Conservation (phyloP, 1,284 basidiomycete genomes). For the Mycena sp. region DNA sequence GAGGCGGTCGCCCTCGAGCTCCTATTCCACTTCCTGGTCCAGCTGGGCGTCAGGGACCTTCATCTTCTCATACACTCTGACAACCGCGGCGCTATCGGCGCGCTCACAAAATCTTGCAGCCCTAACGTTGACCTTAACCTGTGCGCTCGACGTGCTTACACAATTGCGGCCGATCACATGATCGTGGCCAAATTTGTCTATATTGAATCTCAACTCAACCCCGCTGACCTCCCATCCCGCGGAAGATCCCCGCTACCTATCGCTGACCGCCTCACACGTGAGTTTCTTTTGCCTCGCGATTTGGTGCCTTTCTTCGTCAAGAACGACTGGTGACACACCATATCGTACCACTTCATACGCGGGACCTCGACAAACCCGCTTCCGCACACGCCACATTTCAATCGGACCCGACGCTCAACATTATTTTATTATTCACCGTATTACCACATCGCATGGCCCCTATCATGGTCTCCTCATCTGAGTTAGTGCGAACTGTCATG, state of each 20-base stretch:
- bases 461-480: too few species aligned
- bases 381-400: too few species aligned
- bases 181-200: slow-evolving; percentile 3
- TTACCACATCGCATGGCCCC: too few species aligned
- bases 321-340: too few species aligned
- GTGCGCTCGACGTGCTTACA: slow-evolving; percentile 1
- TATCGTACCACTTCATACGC: too few species aligned
- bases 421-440: too few species aligned
- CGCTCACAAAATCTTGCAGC: slow-evolving; percentile 32
- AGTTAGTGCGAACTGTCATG: too few species aligned
- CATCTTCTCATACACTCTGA: slow-evolving; percentile 37
- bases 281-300: not conserved
- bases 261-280: not conserved
- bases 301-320: too few species aligned
- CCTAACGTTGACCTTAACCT: slow-evolving; percentile 28
- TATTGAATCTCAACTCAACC: slow-evolving; percentile 7
- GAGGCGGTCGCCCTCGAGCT: slow-evolving; percentile 43
- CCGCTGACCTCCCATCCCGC: slow-evolving; percentile 10
- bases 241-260: not conserved
- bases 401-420: too few species aligned
- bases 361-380: too few species aligned
- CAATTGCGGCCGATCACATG: not conserved
- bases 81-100: slow-evolving; percentile 43
- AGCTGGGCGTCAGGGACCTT: not conserved
- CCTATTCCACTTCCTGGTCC: slow-evolving; percentile 22